Evolutionary conservation across 768 basidiomycete genomes (phyloP).

Genomic region (Lepiota venenata): DNA sequence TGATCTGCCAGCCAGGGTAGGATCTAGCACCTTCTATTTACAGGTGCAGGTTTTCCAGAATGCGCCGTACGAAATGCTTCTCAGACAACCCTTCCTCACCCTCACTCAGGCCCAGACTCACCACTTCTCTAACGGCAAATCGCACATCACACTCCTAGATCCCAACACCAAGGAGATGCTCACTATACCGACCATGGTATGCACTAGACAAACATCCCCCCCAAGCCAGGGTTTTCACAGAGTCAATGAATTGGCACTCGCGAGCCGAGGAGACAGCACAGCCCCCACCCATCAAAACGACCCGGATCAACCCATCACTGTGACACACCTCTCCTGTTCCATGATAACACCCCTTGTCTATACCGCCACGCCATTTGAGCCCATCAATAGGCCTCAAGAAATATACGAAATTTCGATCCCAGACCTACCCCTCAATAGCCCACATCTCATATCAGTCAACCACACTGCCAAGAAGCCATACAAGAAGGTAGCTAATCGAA

Average conservation of each 20-base stretch:
- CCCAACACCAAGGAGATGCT: constrained; percentile 14
- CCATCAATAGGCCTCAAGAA: background rate
- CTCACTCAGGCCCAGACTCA: constrained; percentile 9
- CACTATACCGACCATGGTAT: too few relatives aligned
- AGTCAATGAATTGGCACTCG: constrained; percentile 7
- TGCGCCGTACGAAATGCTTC: constrained; percentile 19
- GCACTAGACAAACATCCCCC: too few relatives aligned
- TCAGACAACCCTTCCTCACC: constrained; percentile 19
- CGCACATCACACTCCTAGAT: constrained; percentile 12
- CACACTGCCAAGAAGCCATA: too few relatives aligned
- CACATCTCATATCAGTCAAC: too few relatives aligned
- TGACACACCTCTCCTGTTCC: background rate
- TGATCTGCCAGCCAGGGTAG: constrained; percentile 14
- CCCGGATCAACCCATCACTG: too few relatives aligned
- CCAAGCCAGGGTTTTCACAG: constrained; percentile 14
- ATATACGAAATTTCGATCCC: background rate
- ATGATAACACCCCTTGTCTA: background rate
- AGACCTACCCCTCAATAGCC: background rate
- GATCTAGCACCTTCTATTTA: constrained; percentile 15
- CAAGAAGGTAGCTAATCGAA: constrained; percentile 27
- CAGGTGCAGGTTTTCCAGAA: constrained; percentile 20
- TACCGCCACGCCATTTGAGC: background rate
- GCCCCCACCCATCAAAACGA: too few relatives aligned
- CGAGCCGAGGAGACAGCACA: too few relatives aligned
- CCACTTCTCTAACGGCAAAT: constrained; percentile 7